These are phyloP conservation scores for Sequoia sempervirens DNA, from an alignment of 75 land plant genomes.

Conservation along the genomic window DNA sequence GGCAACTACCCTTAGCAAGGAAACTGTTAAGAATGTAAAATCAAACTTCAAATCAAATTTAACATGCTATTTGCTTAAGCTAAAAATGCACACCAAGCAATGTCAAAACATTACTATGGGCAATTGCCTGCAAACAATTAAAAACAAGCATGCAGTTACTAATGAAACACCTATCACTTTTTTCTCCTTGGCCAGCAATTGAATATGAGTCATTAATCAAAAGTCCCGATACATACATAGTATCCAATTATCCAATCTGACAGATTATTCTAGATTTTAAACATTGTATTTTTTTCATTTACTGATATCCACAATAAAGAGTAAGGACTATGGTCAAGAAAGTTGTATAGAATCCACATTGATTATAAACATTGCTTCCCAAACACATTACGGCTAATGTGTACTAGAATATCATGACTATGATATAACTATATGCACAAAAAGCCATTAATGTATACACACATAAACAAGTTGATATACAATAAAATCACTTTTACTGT, in stretches of 20 bases:
- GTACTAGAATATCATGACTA: not conserved
- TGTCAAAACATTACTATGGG: not conserved
- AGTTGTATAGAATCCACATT: not conserved
- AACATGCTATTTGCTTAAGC: not conserved
- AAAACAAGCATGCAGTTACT: not conserved
- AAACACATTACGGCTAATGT: no score
- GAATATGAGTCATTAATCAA: not conserved
- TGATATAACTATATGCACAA: not conserved
- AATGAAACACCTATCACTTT: not conserved
- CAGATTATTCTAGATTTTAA: not conserved
- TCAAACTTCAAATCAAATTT: not conserved
- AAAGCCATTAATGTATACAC: not conserved
- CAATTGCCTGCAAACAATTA: not conserved
- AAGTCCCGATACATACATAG: not conserved
- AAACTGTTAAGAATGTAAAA: not conserved
- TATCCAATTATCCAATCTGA: not conserved
- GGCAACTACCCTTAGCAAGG: not conserved
- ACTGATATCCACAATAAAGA: not conserved
- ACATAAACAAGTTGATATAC: not conserved
- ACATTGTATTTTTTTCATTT: not conserved
- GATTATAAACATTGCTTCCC: not conserved
- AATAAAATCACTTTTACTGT: not conserved
- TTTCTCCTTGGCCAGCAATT: not conserved
- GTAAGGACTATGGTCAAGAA: not conserved
- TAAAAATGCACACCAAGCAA: not conserved